Percentiles rank a stretch among this genome's conserved stretches.
phyloP scores from a whole-genome alignment of 2,329 filamentous ascomycete genomes.

The Cadophora luteo-olivacea region DNA sequence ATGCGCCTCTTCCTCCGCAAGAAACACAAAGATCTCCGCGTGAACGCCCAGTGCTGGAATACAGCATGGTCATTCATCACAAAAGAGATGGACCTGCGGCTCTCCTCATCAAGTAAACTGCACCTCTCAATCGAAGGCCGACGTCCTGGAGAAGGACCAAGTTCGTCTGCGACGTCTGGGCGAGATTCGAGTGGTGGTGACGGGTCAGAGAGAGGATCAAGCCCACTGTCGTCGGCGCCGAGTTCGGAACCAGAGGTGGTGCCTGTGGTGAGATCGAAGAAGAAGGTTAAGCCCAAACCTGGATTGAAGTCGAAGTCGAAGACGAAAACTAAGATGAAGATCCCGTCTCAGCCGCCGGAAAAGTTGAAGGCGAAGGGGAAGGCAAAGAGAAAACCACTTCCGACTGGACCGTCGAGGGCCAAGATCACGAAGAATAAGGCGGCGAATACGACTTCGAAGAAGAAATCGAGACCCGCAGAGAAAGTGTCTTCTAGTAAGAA shows the following conservation, averaged over 20 bases:
- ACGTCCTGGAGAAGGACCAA: not conserved
- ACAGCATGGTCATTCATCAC: constrained; percentile 44
- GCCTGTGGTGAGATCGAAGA: not conserved
- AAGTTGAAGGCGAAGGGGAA: not conserved
- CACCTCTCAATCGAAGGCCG: constrained; percentile 13
- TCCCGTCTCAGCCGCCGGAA: not conserved
- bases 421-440: not conserved
- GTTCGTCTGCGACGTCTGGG: constrained; percentile 1
- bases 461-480: not conserved
- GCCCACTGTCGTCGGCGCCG: constrained; percentile 18
- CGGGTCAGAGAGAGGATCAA: constrained; percentile 12
- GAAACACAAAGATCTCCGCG: constrained; percentile 45
- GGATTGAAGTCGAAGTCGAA: not conserved
- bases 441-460: not conserved
- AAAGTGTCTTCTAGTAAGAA: not conserved
- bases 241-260: constrained; percentile 14
- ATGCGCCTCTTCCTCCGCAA: constrained; percentile 43
- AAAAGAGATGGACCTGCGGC: constrained; percentile 24
- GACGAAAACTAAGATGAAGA: not conserved
- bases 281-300: not conserved
- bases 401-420: not conserved
- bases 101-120: not conserved
- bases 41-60: constrained; percentile 45
- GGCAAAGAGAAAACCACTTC: not conserved
- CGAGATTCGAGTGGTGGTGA: constrained; percentile 1